Percentiles rank a stretch among this genome's conserved stretches.
Conservation (phyloP, 2,329 filamentous ascomycete species). For the Westerdykella ornata region DNA sequence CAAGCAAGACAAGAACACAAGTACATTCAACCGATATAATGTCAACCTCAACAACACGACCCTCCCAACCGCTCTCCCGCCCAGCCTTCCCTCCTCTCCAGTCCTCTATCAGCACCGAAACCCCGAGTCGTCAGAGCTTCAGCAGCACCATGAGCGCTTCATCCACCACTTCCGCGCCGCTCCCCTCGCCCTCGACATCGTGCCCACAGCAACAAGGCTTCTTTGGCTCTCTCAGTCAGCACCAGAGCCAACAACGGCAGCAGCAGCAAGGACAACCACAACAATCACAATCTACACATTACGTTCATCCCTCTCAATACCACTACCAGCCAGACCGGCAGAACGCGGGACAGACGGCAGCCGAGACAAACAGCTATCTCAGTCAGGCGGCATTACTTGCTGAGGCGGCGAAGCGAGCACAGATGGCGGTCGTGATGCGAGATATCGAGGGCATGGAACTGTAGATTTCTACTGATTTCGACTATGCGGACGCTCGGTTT, state of each 20-base stretch:
- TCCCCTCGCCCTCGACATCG: slow-evolving; percentile 29
- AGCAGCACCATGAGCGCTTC: slow-evolving; percentile 38
- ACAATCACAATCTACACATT: slow-evolving; percentile 6
- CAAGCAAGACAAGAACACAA: not conserved
- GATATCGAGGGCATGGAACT: slow-evolving; percentile 72
- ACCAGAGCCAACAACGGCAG: slow-evolving; percentile 23
- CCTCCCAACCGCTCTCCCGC: slow-evolving; percentile 10
- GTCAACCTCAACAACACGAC: slow-evolving; percentile 10
- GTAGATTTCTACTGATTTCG: slow-evolving; percentile 8
- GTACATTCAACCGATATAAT: slow-evolving; percentile 7
- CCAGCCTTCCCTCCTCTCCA: slow-evolving; percentile 36
- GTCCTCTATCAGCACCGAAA: slow-evolving; percentile 21
- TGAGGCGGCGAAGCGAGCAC: slow-evolving; percentile 86
- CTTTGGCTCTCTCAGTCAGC: slow-evolving; percentile 25
- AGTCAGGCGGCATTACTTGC: slow-evolving; percentile 79
- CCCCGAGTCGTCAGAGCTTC: slow-evolving; percentile 38
- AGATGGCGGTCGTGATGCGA: slow-evolving; percentile 81
- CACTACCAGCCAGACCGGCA: slow-evolving; percentile 33
- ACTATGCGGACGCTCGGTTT: too few species aligned
- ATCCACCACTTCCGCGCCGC: slow-evolving; percentile 27
- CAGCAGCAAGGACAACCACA: slow-evolving; percentile 25
- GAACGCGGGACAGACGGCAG: slow-evolving; percentile 31
- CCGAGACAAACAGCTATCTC: slow-evolving; percentile 57
- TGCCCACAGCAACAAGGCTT: slow-evolving; percentile 31
- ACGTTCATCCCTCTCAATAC: slow-evolving; percentile 12